Conservation (phyloP, 176 grass and related monocot species). For the sorghum (Sorghum bicolor) region Sorghum_bicolor_NCBIv3 NC_012876.2:64529001-64529500, state of each 20-base stretch:
- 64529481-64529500: conserved; percentile 72
- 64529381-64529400: neutral
- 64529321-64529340: neutral
- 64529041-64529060: conserved; percentile 2
- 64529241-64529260: neutral
- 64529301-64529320: neutral
- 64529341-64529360: neutral
- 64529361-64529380: neutral
- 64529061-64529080: neutral
- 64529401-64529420: conserved; percentile 77
- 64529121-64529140: neutral
- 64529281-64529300: too few relatives aligned
- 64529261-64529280: neutral
- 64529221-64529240: neutral
- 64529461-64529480: conserved; percentile 71
- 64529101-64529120: neutral
- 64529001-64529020: neutral
- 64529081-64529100: neutral
- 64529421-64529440: conserved; percentile 82
- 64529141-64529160: neutral
- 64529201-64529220: neutral
- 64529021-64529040: neutral
- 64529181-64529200: neutral
- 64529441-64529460: conserved; percentile 68
- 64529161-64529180: neutral